Conservation (phyloP, 1,284 basidiomycete species). For the Apiotrichum porosum region DNA sequence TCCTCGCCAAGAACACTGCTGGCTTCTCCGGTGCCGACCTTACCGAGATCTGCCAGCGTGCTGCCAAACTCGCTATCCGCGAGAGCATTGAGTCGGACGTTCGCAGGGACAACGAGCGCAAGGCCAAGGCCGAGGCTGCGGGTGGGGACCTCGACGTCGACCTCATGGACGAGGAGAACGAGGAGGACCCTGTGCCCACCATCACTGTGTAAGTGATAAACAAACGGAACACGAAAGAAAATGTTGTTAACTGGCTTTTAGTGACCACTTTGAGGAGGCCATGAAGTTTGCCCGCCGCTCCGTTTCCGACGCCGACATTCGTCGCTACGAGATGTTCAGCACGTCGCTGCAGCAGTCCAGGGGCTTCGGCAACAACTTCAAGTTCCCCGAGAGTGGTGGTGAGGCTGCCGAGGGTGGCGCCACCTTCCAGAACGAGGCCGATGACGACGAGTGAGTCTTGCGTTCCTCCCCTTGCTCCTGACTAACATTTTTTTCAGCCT, state of each 20-base stretch:
- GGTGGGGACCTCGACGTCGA: constrained; percentile 73
- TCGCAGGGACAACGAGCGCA: constrained; percentile 69
- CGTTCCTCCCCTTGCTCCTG: not conserved
- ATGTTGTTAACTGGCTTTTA: constrained; percentile 28
- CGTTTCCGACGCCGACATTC: constrained; percentile 89
- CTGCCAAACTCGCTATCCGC: constrained; percentile 83
- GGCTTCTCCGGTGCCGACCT: constrained; percentile 99
- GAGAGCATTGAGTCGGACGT: constrained; percentile 94
- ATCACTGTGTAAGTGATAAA: constrained; percentile 73
- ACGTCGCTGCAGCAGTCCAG: constrained; percentile 45
- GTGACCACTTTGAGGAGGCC: constrained; percentile 87
- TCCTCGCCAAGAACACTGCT: constrained; percentile 89
- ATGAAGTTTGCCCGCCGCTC: constrained; percentile 67
- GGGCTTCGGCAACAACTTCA: constrained; percentile 46
- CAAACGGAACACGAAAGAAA: too few species aligned
- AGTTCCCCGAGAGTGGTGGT: constrained; percentile 75
- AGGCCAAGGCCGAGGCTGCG: constrained; percentile 69
- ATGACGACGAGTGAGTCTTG: constrained; percentile 42
- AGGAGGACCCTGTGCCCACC: constrained; percentile 90
- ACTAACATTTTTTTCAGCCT: constrained; percentile 10
- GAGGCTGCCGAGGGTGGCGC: constrained; percentile 50
- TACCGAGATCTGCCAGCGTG: constrained; percentile 96
- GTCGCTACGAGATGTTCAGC: constrained; percentile 52
- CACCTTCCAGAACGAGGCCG: constrained; percentile 48
- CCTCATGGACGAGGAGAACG: constrained; percentile 50